phyloP scores from a whole-genome alignment of 2,329 filamentous ascomycete genomes.

The Pestalotiopsis sp. region DNA sequence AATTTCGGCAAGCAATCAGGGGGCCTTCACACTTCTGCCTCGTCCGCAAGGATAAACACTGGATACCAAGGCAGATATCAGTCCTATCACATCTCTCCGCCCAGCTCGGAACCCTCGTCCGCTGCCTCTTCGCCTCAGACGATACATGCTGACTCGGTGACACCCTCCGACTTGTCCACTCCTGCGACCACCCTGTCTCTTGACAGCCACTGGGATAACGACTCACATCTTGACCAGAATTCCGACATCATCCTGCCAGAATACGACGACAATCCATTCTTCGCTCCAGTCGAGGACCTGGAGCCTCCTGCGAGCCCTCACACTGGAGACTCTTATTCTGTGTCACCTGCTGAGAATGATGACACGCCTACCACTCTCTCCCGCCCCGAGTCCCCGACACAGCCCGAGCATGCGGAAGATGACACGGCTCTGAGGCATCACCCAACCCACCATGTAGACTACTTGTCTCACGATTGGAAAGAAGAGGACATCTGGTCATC shows the following conservation, averaged over 20 bases:
- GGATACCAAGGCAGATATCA: constrained; percentile 45
- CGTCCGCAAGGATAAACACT: constrained; percentile 48
- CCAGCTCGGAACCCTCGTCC: constrained; percentile 53
- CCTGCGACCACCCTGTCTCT: constrained; percentile 65
- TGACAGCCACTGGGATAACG: constrained; percentile 56
- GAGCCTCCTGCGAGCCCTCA: constrained; percentile 54
- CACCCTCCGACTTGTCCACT: constrained; percentile 63
- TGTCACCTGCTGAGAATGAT: constrained; percentile 57
- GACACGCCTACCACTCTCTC: constrained; percentile 53
- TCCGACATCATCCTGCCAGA: constrained; percentile 50
- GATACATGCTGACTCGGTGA: constrained; percentile 52
- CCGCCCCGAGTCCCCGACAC: constrained; percentile 58
- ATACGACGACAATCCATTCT: constrained; percentile 49
- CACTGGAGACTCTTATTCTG: constrained; percentile 50
- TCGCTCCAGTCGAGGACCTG: constrained; percentile 46
- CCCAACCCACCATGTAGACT: constrained; percentile 90
- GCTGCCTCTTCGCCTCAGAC: constrained; percentile 58
- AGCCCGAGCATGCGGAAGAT: constrained; percentile 69
- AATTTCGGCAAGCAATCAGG: constrained; percentile 49
- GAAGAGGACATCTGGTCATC: constrained; percentile 98
- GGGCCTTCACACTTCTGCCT: constrained; percentile 45
- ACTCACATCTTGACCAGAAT: constrained; percentile 42
- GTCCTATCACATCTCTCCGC: constrained; percentile 33
- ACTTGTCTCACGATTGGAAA: constrained; percentile 88
- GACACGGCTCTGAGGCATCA: constrained; percentile 74